Evolutionary conservation across 2,329 filamentous ascomycete genomes (phyloP).

Genomic region (Sclerotinia sclerotiorum): DNA sequence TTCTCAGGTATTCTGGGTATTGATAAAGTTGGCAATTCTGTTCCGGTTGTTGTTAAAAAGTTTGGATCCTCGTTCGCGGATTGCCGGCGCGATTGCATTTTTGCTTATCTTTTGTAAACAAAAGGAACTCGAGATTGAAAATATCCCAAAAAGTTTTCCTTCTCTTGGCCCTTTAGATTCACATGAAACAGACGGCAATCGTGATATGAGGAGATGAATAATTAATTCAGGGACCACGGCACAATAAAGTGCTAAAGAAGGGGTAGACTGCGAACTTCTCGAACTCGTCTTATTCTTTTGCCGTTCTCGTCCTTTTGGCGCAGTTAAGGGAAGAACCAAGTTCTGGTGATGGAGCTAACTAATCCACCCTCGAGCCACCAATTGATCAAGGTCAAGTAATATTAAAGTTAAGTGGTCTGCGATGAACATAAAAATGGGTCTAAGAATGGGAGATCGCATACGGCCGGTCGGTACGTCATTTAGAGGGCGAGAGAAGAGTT

Average conservation of each 20-base stretch:
- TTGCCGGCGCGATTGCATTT: slow-evolving; percentile 20
- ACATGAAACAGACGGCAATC: not conserved
- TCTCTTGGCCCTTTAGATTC: not conserved
- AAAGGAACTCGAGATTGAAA: not conserved
- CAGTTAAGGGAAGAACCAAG: slow-evolving; percentile 7
- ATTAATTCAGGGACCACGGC: not conserved
- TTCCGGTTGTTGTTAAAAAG: slow-evolving; percentile 14
- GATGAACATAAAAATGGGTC: not conserved
- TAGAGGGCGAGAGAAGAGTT: not conserved
- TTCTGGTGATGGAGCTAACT: not conserved
- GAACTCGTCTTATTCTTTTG: not conserved
- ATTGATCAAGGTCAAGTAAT: not conserved
- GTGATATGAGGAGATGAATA: not conserved
- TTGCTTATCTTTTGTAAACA: slow-evolving; percentile 8
- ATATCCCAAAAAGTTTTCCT: not conserved
- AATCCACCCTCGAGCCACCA: slow-evolving; percentile 6
- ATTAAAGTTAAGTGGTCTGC: not conserved
- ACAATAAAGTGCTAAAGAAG: not conserved
- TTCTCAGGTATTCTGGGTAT: not conserved
- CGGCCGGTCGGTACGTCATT: slow-evolving; percentile 2
- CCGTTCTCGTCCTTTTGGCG: not conserved
- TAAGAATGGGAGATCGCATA: not conserved
- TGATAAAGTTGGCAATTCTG: slow-evolving; percentile 11
- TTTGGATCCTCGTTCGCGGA: slow-evolving; percentile 6
- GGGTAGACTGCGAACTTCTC: not conserved